Percentiles rank a stretch among this genome's conserved stretches.
Conservation (phyloP, 441 rosid genomes). For the Populus hybrid region DNA sequence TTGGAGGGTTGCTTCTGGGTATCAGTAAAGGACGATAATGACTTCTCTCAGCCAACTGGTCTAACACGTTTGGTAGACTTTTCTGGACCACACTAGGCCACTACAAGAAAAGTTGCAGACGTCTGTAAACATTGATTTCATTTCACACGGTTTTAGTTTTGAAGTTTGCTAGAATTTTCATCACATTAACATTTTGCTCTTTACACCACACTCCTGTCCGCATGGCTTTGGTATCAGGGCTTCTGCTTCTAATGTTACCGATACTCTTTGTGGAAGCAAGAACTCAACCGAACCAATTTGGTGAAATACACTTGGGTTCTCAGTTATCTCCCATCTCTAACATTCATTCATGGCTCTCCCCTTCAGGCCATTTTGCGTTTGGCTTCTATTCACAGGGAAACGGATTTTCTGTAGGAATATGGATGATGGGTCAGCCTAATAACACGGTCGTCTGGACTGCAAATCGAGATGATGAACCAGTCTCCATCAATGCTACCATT, state of each 20-base stretch:
- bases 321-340: not conserved
- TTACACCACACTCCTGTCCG: not conserved
- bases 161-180: too few species aligned
- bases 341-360: slow-evolving; percentile 26
- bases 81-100: too few species aligned
- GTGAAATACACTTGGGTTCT: not conserved
- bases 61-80: too few species aligned
- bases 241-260: not conserved
- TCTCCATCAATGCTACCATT: slow-evolving; percentile 18
- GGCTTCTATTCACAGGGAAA: slow-evolving; percentile 24
- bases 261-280: not conserved
- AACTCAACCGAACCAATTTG: not conserved
- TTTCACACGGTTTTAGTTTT: not conserved
- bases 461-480: slow-evolving; percentile 19
- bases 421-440: slow-evolving; percentile 8
- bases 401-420: slow-evolving; percentile 26
- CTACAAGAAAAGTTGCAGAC: too few species aligned
- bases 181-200: too few species aligned
- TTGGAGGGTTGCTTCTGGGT: too few species aligned
- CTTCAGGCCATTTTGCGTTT: slow-evolving; percentile 29
- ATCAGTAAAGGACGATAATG: too few species aligned
- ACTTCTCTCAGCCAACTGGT: too few species aligned
- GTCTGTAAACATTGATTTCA: not conserved
- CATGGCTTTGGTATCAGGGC: not conserved
- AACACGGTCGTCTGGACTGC: slow-evolving; percentile 30